A percentile compares a stretch with the other conserved stretches of the same genome.
Evolutionary conservation across 2,329 filamentous ascomycete species (phyloP).

Genomic region (Sclerotinia spermophila): DNA sequence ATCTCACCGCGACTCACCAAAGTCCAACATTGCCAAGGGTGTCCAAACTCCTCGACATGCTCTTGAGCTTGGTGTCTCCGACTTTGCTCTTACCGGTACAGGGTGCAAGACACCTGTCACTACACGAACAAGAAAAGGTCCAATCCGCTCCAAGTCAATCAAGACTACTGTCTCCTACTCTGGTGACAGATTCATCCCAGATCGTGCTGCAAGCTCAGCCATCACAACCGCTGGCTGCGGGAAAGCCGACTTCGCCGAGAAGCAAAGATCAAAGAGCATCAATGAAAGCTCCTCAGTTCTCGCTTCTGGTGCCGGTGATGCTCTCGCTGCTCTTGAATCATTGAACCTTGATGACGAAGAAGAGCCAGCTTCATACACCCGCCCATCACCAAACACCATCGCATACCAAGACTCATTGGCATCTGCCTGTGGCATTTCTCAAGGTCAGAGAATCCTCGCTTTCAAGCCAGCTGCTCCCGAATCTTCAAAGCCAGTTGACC

Average conservation of each 20-base stretch:
- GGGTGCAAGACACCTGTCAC: constrained; percentile 63
- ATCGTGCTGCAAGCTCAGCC: constrained; percentile 83
- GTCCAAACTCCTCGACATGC: constrained; percentile 74
- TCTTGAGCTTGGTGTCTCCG: constrained; percentile 85
- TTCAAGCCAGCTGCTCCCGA: constrained; percentile 99
- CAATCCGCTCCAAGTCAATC: constrained; percentile 51
- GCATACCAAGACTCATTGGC: constrained; percentile 92
- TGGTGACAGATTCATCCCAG: constrained; percentile 90
- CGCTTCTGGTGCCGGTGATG: constrained; percentile 68
- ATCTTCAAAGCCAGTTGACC: constrained; percentile 96
- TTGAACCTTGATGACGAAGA: constrained; percentile 72
- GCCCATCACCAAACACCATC: constrained; percentile 79
- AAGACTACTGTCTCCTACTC: constrained; percentile 78
- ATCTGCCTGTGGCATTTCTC: constrained; percentile 83
- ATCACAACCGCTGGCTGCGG: constrained; percentile 76
- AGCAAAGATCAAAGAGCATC: constrained; percentile 67
- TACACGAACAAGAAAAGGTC: constrained; percentile 52
- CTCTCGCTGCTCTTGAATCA: constrained; percentile 73
- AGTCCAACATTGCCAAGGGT: constrained; percentile 85
- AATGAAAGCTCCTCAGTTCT: constrained; percentile 72
- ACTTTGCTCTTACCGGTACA: constrained; percentile 86
- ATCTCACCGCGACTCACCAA: constrained; percentile 79
- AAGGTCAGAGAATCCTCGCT: constrained; percentile 92
- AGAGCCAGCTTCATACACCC: constrained; percentile 63
- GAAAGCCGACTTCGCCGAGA: constrained; percentile 73